Base-by-base conservation (phyloP, 495 filamentous ascomycete genomes). In the Penicillium macrosclerotiorum region DNA sequence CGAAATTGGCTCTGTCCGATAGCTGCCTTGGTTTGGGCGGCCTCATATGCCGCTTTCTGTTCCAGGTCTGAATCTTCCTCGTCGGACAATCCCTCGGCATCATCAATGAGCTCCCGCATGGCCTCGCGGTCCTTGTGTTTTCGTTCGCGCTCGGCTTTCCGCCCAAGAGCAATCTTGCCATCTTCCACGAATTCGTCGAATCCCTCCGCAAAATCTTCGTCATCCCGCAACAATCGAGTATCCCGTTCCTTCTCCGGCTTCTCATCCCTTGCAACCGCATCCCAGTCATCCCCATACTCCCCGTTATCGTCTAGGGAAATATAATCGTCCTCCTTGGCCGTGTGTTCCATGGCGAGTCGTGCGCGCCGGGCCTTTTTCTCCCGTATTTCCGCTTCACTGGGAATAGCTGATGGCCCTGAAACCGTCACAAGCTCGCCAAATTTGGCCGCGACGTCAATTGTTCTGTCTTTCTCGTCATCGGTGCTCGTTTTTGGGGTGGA, bases 131-230 rank as follows among this genome's bases (percentile, higher is more conserved):
- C 79, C 22, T 76, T 78, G 24, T 72, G 73, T 20, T 78, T 75
- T 16, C 86, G 82, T 42, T 87, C 88, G n/a, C 80, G 76, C 67
- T 94, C 88, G 3, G 90, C 89, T 47, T 85, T 85, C 54, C 76
- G 80, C 30, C 90, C 88, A 0, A 97, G 76, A 2, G 88, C 77
- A 8, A 96, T 80, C 22, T 78, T 78, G 12, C 85, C 90, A 59
- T 96, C 92, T 14, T 90, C 85, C 12, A 92, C 85, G 52, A 87
- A 95, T 46, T 95, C 89, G 41, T 95, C 91, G 60, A 95, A 96
- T 3, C 90, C 90, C 69, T 98, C 93, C 23, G 83, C 85, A n/a
- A 96, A 80, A 59, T 96, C 89, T 59, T 97, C 93, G 57, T 96
- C 92, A 40, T 95, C 90, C 19, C 77, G 75, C 3, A 89, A 76